Evolutionary conservation across 208 protist genomes (phyloP).

Genomic region (Trypanosoma conorhini): DNA sequence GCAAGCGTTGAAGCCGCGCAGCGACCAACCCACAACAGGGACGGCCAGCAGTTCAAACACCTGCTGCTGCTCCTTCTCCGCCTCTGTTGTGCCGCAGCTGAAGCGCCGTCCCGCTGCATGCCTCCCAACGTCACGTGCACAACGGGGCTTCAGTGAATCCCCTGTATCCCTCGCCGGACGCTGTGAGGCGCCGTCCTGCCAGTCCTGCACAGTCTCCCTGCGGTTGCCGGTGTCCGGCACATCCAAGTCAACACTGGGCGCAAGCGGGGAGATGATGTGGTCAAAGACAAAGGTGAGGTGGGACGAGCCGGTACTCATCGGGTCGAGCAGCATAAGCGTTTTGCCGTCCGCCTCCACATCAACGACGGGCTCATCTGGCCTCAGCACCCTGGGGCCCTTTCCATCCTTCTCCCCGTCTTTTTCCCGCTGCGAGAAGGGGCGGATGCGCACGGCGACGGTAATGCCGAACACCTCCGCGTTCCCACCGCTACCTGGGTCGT

Average conservation of each 20-base stretch:
- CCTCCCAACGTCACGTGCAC: too few relatives aligned
- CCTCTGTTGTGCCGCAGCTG: conserved; percentile 32
- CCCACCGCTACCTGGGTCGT: conserved; percentile 1
- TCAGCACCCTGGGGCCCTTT: too few relatives aligned
- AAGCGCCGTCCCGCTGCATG: too few relatives aligned
- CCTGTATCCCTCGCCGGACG: neutral
- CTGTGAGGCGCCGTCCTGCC: too few relatives aligned
- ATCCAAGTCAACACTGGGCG: conserved; percentile 42
- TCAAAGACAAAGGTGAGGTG: conserved; percentile 59
- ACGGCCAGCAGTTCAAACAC: conserved; percentile 50
- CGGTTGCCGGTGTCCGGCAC: conserved; percentile 15
- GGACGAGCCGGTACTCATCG: conserved; percentile 17
- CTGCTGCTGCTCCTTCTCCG: conserved; percentile 54
- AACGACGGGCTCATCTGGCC: conserved; percentile 41
- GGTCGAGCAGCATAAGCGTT: conserved; percentile 50
- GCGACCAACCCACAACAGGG: conserved; percentile 46
- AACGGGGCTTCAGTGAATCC: too few relatives aligned
- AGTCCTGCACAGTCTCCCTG: too few relatives aligned
- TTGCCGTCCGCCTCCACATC: conserved; percentile 55
- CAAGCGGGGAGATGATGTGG: conserved; percentile 60
- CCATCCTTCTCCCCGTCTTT: too few relatives aligned
- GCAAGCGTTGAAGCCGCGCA: conserved; percentile 75
- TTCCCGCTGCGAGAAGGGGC: conserved; percentile 53
- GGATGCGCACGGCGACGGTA: conserved; percentile 57
- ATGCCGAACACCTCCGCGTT: conserved; percentile 30